phyloP scores from a whole-genome alignment of 208 protist species.

The Leishmania turanica region DNA sequence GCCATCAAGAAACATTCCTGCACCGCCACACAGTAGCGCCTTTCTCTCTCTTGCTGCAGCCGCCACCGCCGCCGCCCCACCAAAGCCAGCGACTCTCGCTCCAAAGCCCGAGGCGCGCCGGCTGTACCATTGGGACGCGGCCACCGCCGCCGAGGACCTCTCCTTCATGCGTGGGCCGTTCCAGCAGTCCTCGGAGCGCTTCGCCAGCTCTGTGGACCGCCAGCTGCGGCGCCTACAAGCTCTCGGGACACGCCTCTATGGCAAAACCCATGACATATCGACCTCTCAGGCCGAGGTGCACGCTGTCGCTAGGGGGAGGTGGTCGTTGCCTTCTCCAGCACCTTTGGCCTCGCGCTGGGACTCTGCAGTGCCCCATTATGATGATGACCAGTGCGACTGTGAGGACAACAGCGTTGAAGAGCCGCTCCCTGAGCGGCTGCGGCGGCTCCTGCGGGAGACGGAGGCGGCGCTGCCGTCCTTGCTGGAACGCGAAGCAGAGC shows the following conservation, averaged over 20 bases:
- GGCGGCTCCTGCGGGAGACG: slow-evolving; percentile 12
- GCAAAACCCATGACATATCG: neutral
- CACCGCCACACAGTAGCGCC: neutral
- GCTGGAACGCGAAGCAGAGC: neutral
- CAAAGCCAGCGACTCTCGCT: neutral
- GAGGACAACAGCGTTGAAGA: neutral
- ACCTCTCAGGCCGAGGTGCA: neutral
- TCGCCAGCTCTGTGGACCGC: slow-evolving; percentile 14
- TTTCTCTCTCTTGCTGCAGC: neutral
- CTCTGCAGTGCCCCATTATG: neutral
- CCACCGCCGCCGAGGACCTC: slow-evolving; percentile 22
- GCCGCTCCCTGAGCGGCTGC: slow-evolving; percentile 16
- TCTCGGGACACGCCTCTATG: slow-evolving; percentile 14
- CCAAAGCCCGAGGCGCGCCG: slow-evolving; percentile 20
- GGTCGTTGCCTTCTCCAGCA: neutral
- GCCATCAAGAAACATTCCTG: neutral
- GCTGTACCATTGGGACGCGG: slow-evolving; percentile 24
- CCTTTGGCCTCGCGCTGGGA: neutral
- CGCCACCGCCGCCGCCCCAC: neutral
- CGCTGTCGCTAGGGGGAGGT: neutral
- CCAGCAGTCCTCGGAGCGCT: slow-evolving; percentile 21
- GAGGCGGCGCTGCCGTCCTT: slow-evolving; percentile 17
- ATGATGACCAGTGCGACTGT: neutral
- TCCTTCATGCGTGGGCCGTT: slow-evolving; percentile 24
- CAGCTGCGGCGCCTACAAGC: slow-evolving; percentile 30